Percentiles rank a stretch among this genome's conserved stretches.
These are phyloP conservation scores for Azolla pinnata DNA, from an alignment of 75 land plant genomes.

Conservation along the genomic window DNA sequence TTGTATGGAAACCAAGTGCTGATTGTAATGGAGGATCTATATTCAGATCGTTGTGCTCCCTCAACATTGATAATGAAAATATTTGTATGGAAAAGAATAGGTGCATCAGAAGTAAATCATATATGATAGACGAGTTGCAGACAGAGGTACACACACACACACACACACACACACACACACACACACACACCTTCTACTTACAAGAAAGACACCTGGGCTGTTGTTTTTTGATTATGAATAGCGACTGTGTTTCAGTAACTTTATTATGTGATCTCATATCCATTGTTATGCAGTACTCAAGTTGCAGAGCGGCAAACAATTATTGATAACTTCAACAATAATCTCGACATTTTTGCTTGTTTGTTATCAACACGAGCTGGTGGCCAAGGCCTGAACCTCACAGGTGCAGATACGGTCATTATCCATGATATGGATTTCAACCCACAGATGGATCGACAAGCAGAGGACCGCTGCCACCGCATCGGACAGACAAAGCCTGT, in stretches of 20 bases:
- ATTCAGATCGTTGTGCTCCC: too few relatives aligned
- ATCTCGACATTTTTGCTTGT: constrained; percentile 85
- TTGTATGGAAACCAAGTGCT: too few relatives aligned
- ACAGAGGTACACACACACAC: constrained; percentile 4
- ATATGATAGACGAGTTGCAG: background rate
- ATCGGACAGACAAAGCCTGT: constrained; percentile 94
- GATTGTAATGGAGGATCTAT: too few relatives aligned
- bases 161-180: background rate
- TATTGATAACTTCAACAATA: constrained; percentile 85
- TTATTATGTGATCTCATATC: background rate
- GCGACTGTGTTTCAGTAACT: too few relatives aligned
- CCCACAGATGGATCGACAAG: constrained; percentile 99
- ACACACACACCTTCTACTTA: background rate
- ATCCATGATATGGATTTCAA: constrained; percentile 99
- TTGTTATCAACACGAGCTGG: constrained; percentile 97
- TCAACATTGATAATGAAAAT: too few relatives aligned
- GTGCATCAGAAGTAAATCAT: too few relatives aligned
- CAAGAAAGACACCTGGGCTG: too few relatives aligned
- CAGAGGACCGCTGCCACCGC: constrained; percentile 98
- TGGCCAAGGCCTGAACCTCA: constrained; percentile 91
- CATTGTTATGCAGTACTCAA: constrained; percentile 53
- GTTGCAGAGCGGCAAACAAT: constrained; percentile 86
- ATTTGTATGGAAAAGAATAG: too few relatives aligned
- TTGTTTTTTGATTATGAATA: too few relatives aligned
- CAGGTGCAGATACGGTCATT: constrained; percentile 94